Evolutionary conservation across 306 rosid genomes (phyloP), one percentile per base, ranked within the genome.

Genomic region (Oxytropis ochrocephala): DNA sequence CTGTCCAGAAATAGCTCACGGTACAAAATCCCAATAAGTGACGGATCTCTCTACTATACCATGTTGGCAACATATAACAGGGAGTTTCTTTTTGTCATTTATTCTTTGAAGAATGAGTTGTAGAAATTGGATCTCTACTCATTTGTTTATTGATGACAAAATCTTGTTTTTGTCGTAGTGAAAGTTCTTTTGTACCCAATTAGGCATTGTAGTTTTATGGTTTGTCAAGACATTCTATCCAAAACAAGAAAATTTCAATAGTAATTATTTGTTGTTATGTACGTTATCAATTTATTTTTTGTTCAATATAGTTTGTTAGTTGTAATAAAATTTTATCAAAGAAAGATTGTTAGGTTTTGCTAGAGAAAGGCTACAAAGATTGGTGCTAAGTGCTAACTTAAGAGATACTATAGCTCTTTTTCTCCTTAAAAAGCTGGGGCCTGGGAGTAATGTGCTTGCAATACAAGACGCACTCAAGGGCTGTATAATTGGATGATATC

Each of bases 401-500:
- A 78, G 30, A 86, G 93, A 76, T 85, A 61, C 74, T 85, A 67
- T 83, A 81, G 84, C 85, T 84, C 8, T 89, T 90, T 64, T 89
- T 92, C 84, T 92, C 96, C 84, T 89, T 92, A 81, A 92, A 92
- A 66, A 92, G 92, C n/a, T n/a, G n/a, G n/a, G n/a, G n/a, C n/a
- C 83, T 89, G 96, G 11, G 96, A 78, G 79, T 89, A 92, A 76
- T 92, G 98, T 89, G 97, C 66, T 92, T 92, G 92, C 98, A 92
- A 76, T 92, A 92, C 80, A 92, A 76, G 72, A 92, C 27, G 76
- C 42, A 96, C 77, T 92, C 96, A 6, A 92, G 80, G 11, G 98
- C 96, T 6, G 98, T 96, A 75, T 92, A 87, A 82, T 86, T 92
- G 1, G 98, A 89, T 33, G 95, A 92, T 0, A 92, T 73, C 74